Percentiles rank a stretch among this genome's conserved stretches.
Conservation (phyloP, 108 stramenopile genomes). For the Phaeodactylum tricornutum region DNA sequence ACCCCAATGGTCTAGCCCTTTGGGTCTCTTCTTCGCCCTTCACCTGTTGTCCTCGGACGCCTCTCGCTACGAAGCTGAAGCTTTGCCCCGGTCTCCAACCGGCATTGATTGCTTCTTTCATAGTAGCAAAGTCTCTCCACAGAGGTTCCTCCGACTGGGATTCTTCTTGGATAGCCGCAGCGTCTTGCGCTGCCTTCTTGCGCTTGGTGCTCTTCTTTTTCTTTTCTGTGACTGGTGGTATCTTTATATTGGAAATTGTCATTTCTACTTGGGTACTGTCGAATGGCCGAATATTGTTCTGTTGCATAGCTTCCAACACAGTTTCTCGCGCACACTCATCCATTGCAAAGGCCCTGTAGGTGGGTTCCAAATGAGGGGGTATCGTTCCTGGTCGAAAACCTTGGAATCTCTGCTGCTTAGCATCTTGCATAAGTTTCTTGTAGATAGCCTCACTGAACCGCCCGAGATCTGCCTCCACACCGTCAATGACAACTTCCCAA, state of each 20-base stretch:
- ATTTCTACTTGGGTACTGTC: conserved; percentile 46
- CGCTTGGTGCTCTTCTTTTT: conserved; percentile 36
- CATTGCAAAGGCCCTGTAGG: conserved; percentile 74
- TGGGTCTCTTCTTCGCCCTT: no score
- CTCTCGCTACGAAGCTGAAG: conserved; percentile 64
- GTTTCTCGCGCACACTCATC: conserved; percentile 76
- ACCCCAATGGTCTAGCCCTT: no score
- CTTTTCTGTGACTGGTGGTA: conserved; percentile 38
- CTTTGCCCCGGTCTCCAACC: conserved; percentile 79
- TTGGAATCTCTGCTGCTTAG: conserved; percentile 61
- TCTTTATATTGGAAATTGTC: conserved; percentile 30
- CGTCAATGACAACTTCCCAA: conserved; percentile 62
- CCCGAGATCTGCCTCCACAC: conserved; percentile 67
- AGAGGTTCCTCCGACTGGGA: conserved; percentile 9
- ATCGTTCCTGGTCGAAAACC: conserved; percentile 80
- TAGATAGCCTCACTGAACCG: conserved; percentile 64
- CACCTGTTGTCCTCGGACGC: conserved; percentile 65
- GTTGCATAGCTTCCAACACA: conserved; percentile 71
- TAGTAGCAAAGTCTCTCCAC: conserved; percentile 52
- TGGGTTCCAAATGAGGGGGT: conserved; percentile 65
- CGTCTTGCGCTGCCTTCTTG: conserved; percentile 10
- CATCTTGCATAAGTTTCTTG: conserved; percentile 60
- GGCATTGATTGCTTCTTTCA: conserved; percentile 65
- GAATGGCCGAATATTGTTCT: conserved; percentile 77
- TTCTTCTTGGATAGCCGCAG: background rate